Base-by-base conservation (phyloP, 768 basidiomycete species). In the Hemileccinum impolitum region DNA sequence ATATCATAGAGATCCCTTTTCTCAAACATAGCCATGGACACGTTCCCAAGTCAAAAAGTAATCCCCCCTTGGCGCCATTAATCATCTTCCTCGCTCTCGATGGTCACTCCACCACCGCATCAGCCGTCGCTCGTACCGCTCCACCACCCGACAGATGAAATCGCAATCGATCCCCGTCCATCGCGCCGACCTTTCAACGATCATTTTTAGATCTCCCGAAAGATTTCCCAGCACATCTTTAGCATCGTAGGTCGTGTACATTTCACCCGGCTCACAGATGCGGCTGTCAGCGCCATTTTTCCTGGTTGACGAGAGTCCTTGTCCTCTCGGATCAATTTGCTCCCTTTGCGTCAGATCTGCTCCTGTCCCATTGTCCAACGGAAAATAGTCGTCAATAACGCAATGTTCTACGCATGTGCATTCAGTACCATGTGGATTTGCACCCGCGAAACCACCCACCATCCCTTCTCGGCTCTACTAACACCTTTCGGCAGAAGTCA, bases 61-160 rank as follows among this genome's bases (percentile, higher is more conserved):
- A 48, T 44, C 42, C 39, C 31, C 28, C 37, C n/a, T 35, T 43
- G 12, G 18, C 28, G 28, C 51, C 60, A 43, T 58, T 60, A 61
- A 61, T 54, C 45, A 48, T 46, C 54, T 37, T 45, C 40, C 39
- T 45, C 44, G 46, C 49, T 54, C 43, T 48, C 63, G 62, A 48
- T 62, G 57, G 15, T 48, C 52, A 30, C 62, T 66, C 75, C 73
- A 74, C 78, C 81, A 79, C 46, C 74, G 68, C 54, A 69, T 58
- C 31, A 92, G 52, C 43, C 87, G 71, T 52, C 80, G 71, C 67
- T 94, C 92, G 47, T 81, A 83, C 43, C 69, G 66, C 64, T 85
- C 85, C 25, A 90, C 72, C 14, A 87, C 74, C 10, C 63, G 66
- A 3, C 72, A 65, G 38, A 94, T 37, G 51, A 79, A 75, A 44